phyloP scores from a whole-genome alignment of 805 yeast species.

The Priceomyces medius region DNA sequence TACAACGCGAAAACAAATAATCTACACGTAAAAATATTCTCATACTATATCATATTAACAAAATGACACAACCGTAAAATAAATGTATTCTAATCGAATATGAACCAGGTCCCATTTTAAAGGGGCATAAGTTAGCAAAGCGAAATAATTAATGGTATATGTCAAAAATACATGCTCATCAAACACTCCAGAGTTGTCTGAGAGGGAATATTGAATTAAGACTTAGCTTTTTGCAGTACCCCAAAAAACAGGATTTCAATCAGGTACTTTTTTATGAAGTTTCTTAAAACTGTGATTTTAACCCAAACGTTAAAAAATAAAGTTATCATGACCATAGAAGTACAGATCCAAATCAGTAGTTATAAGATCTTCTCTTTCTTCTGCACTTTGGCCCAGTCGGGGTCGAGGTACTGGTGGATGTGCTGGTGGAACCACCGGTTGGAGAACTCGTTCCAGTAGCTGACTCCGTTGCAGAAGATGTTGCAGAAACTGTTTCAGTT shows the following conservation, averaged over 20 bases:
- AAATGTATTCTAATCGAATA: background rate
- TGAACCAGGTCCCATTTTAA: background rate
- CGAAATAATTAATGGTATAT: background rate
- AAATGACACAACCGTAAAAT: too few species aligned
- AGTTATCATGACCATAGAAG: background rate
- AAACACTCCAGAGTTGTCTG: constrained; percentile 1
- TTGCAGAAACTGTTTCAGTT: constrained; percentile 19
- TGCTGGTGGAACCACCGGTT: constrained; percentile 7
- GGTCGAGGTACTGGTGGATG: constrained; percentile 13
- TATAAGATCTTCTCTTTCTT: constrained; percentile 26
- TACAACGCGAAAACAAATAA: too few species aligned
- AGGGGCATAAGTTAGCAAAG: background rate
- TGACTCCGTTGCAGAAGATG: constrained; percentile 12
- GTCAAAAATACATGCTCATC: background rate
- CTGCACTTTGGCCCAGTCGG: constrained; percentile 13
- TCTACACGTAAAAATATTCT: too few species aligned
- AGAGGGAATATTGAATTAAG: background rate
- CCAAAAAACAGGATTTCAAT: background rate
- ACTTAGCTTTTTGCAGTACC: too few species aligned
- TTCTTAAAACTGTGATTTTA: background rate
- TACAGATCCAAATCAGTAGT: constrained; percentile 9
- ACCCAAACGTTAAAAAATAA: background rate
- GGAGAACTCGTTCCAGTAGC: background rate
- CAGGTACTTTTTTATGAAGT: too few species aligned
- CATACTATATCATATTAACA: too few species aligned